Evolutionary conservation across 495 filamentous ascomycete species (phyloP).

Genomic region (Tuber magnatum): DNA sequence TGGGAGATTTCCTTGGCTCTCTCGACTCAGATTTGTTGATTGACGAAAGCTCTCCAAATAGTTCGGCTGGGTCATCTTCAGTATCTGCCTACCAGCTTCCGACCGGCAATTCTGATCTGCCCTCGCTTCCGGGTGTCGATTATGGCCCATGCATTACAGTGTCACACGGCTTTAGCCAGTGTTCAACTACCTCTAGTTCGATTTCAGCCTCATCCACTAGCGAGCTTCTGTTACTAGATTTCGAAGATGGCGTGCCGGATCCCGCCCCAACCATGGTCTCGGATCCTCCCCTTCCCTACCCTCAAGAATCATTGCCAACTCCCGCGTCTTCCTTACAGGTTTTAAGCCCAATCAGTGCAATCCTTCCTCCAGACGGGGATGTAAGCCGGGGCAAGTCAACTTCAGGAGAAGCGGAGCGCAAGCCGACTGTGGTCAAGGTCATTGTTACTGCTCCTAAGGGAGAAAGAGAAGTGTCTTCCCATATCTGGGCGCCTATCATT

Average conservation of each 20-base stretch:
- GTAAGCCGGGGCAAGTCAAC: neutral
- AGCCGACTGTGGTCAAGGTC: neutral
- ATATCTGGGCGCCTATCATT: neutral
- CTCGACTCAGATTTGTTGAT: neutral
- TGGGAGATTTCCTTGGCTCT: neutral
- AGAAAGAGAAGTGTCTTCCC: neutral
- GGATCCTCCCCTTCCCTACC: neutral
- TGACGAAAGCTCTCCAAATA: neutral
- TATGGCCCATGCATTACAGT: neutral
- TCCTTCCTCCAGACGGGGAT: neutral
- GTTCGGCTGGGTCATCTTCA: neutral
- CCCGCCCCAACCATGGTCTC: neutral
- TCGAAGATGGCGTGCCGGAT: neutral
- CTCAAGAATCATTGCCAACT: neutral
- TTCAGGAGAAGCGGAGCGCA: neutral
- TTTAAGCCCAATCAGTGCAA: neutral
- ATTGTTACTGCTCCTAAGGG: neutral
- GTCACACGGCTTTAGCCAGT: neutral
- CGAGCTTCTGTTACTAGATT: neutral
- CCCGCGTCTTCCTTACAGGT: neutral
- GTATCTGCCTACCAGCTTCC: neutral
- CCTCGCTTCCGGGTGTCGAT: neutral
- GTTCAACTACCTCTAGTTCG: neutral
- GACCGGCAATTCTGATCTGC: neutral
- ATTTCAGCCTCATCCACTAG: neutral